Evolutionary conservation across 371 early-diverging fungal species (phyloP), one percentile per base, ranked within the genome.

Genomic region (Apophysomyces ossiformis): DNA sequence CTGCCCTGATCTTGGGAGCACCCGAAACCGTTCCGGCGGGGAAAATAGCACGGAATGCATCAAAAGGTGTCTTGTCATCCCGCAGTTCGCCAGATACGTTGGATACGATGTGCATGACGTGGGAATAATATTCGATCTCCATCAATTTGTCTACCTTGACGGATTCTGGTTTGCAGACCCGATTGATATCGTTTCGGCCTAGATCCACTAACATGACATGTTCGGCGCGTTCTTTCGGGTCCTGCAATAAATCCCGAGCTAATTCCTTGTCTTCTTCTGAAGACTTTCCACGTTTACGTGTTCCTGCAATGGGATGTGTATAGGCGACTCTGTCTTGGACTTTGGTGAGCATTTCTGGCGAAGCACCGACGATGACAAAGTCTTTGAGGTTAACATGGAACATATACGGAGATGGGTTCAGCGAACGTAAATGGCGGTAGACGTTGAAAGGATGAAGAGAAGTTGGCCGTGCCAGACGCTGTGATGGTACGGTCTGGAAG

Each of bases 361-460:
- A 96, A 1, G 99, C 99, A 18, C 99, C 99, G 6, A 97, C 97
- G n/a, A 96, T 78, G 66, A 94, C 94, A 71, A 96, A 97, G 57
- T 88, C 94, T 56, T 91, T 88, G 59, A 95, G 76, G 69, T 97
- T 93, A 72, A 97, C 87, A 69, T 97, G 98, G 76, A 97, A 99
- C 95, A 99, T 95, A 78, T 99, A 99, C n/a, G 99, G 99, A 5
- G 97, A 95, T 4, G 99, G 99, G 72, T 98, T 99, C 50, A 96
- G 81, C n/a, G 93, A 92, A 46, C 99, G 87, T 68, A 99, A 78
- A 61, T 94, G 90, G 57, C 98, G 88, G 78, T 99, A 99, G 11
- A 96, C 96, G 72, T 97, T 97, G 84, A 99, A 97, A 4, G 98
- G 97, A 74, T 99, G 96, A 36, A 99, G 79, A 4, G 87, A 73